phyloP scores from a whole-genome alignment of 2,329 filamentous ascomycete genomes.

The Colletotrichum gloeosporioides region DNA sequence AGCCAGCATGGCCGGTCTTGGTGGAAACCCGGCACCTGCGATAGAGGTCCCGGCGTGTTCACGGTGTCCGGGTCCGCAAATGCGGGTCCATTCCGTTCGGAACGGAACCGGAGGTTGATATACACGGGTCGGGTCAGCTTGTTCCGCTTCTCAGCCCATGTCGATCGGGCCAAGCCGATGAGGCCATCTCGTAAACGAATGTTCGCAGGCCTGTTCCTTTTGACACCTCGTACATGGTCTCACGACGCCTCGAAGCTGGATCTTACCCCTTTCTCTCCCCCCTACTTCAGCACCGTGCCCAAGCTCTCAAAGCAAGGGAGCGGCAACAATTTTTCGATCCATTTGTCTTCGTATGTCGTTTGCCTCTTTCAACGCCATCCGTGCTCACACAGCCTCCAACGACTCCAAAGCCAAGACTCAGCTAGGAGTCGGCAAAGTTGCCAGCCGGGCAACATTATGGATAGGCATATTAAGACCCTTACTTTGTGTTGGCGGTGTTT shows the following conservation, averaged over 20 bases:
- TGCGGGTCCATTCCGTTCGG: not conserved
- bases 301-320: not conserved
- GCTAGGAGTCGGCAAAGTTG: not conserved
- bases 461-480: not conserved
- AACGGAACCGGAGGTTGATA: not conserved
- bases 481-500: not conserved
- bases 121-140: not conserved
- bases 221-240: not conserved
- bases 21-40: not conserved
- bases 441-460: not conserved
- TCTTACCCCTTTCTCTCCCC: not conserved
- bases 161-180: not conserved
- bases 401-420: conserved; percentile 3
- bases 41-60: not conserved
- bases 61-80: not conserved
- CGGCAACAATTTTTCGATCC: not conserved
- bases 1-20: not conserved
- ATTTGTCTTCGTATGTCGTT: not conserved
- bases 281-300: not conserved
- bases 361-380: not conserved
- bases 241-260: not conserved
- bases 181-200: not conserved
- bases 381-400: not conserved
- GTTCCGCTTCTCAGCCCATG: not conserved
- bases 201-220: not conserved